These are phyloP conservation scores for Nicotiana paniculata DNA, from an alignment of 257 asterid genomes.

Conservation along the genomic window DNA sequence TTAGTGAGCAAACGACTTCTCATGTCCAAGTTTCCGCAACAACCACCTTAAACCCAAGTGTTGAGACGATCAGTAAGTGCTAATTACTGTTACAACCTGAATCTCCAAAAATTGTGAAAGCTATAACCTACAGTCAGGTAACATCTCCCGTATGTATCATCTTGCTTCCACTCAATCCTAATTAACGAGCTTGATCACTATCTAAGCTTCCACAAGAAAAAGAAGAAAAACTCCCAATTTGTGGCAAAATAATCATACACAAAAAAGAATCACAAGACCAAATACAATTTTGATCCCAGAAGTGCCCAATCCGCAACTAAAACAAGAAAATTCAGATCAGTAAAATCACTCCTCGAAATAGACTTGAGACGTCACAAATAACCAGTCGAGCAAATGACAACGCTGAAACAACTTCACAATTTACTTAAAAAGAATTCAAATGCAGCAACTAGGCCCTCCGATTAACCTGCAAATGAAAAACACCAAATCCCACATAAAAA, in stretches of 20 bases:
- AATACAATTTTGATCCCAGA: not conserved
- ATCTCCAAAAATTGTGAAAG: conserved; percentile 30
- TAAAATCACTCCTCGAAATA: conserved; percentile 9
- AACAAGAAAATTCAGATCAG: conserved; percentile 26
- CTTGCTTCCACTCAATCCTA: conserved; percentile 30
- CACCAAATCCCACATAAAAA: conserved; percentile 17
- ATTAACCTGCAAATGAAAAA: conserved; percentile 49
- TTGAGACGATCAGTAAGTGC: conserved; percentile 12
- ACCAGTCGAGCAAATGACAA: conserved; percentile 17
- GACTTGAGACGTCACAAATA: conserved; percentile 6
- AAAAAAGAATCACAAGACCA: not conserved
- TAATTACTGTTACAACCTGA: conserved; percentile 33
- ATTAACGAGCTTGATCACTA: conserved; percentile 24
- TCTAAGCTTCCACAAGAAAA: conserved; percentile 8
- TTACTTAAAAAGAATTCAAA: conserved; percentile 1
- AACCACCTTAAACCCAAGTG: conserved; percentile 10
- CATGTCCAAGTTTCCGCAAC: conserved; percentile 56
- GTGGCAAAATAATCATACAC: not conserved
- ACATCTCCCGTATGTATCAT: conserved; percentile 22
- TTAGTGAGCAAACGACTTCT: conserved; percentile 79
- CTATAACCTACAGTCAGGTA: conserved; percentile 32
- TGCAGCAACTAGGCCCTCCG: conserved; percentile 29
- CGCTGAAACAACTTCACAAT: conserved; percentile 8
- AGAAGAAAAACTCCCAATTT: not conserved
- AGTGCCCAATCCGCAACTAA: conserved; percentile 6